Conservation (phyloP, 805 yeast species). For the Candida caryicola region DNA sequence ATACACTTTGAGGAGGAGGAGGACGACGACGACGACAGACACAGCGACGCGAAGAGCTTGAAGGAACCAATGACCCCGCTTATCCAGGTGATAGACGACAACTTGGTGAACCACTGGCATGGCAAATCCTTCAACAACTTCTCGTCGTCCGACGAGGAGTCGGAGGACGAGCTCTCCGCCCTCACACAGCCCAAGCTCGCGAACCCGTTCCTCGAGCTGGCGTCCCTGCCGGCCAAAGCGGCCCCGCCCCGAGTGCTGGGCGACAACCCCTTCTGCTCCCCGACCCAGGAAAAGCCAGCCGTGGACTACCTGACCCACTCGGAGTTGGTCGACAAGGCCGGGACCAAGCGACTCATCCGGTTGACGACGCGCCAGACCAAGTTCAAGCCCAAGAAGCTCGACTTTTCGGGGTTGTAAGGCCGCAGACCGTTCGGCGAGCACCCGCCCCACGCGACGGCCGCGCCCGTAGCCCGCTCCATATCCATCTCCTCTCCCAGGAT, state of each 20-base stretch:
- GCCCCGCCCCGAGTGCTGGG: not conserved
- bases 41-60: not conserved
- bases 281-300: constrained; percentile 3
- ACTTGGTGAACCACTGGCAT: constrained; percentile 36
- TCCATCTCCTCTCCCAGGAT: too few species aligned
- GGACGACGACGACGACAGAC: not conserved
- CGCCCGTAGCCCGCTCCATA: too few species aligned
- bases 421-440: too few species aligned
- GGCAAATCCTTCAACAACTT: constrained; percentile 28
- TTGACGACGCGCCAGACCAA: constrained; percentile 32
- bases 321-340: constrained; percentile 34
- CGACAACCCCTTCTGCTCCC: constrained; percentile 7
- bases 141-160: constrained; percentile 32
- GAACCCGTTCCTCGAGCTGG: constrained; percentile 1
- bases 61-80: constrained; percentile 26
- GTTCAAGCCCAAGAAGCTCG: constrained; percentile 39
- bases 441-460: too few species aligned
- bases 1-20: constrained; percentile 25
- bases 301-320: constrained; percentile 20
- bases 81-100: constrained; percentile 32
- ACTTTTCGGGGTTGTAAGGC: constrained; percentile 15
- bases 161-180: constrained; percentile 17
- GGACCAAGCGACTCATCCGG: constrained; percentile 31
- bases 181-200: constrained; percentile 14
- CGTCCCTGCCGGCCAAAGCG: not conserved